Conservation (phyloP, 2,329 filamentous ascomycete species). For the Myriangium duriaei region DNA sequence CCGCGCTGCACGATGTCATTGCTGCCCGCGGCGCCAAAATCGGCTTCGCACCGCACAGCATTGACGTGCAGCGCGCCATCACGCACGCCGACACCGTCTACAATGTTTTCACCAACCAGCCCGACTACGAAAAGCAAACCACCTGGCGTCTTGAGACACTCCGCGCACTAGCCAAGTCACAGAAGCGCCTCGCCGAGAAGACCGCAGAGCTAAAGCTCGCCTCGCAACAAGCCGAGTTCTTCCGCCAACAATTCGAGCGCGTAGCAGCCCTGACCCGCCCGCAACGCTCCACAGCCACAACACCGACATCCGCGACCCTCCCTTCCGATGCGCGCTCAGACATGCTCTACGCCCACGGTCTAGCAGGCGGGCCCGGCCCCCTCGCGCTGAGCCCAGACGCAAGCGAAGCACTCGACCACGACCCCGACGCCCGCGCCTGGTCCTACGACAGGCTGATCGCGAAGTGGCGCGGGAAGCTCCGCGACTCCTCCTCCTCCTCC, state of each 20-base stretch:
- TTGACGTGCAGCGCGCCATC: constrained; percentile 56
- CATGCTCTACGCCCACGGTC: background rate
- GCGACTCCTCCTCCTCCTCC: background rate
- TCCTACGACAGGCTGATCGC: constrained; percentile 13
- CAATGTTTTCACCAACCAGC: constrained; percentile 59
- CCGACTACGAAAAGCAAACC: constrained; percentile 33
- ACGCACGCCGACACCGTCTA: constrained; percentile 69
- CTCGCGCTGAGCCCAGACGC: background rate
- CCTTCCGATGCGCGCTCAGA: background rate
- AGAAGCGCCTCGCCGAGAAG: constrained; percentile 26
- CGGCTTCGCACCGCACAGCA: constrained; percentile 29
- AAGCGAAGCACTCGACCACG: background rate
- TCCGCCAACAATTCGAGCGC: constrained; percentile 25
- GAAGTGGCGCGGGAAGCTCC: constrained; percentile 12
- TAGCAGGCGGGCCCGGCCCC: background rate
- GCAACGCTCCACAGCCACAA: background rate
- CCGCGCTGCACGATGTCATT: constrained; percentile 41
- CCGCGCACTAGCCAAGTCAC: constrained; percentile 31
- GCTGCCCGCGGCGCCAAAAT: constrained; percentile 22
- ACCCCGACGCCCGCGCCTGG: constrained; percentile 10
- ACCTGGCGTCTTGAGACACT: constrained; percentile 36
- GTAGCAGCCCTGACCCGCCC: constrained; percentile 1
- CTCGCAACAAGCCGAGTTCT: constrained; percentile 29
- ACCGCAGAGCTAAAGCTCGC: constrained; percentile 28
- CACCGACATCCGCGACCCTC: background rate